These are phyloP conservation scores for Phytophthora chlamydospora DNA, from an alignment of 352 stramenopile genomes.

Conservation along the genomic window DNA sequence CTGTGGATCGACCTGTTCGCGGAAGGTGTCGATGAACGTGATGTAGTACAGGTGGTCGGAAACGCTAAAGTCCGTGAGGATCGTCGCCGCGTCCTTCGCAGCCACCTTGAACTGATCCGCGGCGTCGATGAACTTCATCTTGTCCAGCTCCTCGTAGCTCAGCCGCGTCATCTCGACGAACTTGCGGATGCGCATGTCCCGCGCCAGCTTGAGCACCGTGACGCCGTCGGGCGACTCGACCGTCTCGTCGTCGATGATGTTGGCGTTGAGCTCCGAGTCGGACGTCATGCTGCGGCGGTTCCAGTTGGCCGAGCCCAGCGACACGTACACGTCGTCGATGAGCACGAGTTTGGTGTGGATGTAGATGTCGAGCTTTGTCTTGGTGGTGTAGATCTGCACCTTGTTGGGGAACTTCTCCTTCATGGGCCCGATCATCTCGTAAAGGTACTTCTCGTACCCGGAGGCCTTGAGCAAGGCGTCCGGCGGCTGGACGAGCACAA, in stretches of 20 bases:
- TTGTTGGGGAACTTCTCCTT: conserved; percentile 36
- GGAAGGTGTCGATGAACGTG: conserved; percentile 15
- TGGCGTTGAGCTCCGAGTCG: conserved; percentile 63
- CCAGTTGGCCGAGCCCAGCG: conserved; percentile 67
- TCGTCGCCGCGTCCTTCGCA: conserved; percentile 24
- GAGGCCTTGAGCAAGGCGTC: conserved; percentile 31
- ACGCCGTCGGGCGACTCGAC: conserved; percentile 38
- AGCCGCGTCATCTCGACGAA: conserved; percentile 61
- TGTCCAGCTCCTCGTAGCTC: conserved; percentile 42
- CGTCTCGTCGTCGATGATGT: conserved; percentile 51
- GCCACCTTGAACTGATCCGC: conserved; percentile 44
- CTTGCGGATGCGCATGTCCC: conserved; percentile 61
- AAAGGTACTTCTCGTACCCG: conserved; percentile 58
- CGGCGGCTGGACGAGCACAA: conserved; percentile 48
- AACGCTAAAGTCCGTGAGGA: conserved; percentile 30
- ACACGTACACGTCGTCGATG: conserved; percentile 73
- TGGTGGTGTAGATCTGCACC: conserved; percentile 51
- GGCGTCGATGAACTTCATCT: conserved; percentile 55
- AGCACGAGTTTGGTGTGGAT: conserved; percentile 63
- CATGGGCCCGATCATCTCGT: conserved; percentile 57
- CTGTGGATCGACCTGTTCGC: conserved; percentile 26
- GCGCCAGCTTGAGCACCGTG: conserved; percentile 43
- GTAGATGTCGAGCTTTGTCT: conserved; percentile 44
- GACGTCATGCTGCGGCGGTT: conserved; percentile 54
- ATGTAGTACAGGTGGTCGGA: conserved; percentile 11